Evolutionary conservation across 345 rosid species (phyloP), one percentile per base, ranked within the genome.

Genomic region (Acer negundo): DNA sequence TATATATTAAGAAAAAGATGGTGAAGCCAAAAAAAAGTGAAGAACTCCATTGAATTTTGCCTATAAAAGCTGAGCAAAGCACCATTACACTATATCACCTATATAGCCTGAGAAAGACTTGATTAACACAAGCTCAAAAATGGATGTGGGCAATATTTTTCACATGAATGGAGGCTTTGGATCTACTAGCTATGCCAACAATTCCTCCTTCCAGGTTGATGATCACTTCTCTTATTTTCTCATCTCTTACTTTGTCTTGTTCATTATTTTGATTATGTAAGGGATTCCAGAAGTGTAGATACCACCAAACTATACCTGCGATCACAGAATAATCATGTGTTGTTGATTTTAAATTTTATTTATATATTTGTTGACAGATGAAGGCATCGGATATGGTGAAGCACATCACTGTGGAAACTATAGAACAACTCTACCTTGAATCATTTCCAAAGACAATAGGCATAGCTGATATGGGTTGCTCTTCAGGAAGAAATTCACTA

Each of bases 391-490:
- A 88, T 49, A 83, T 78, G 86, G 87, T 85, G 56, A 88, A 88
- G 81, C 80, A 82, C 86, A 76, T 84, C 47, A 70, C 78, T 10
- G 38, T 80, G 72, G 86, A 86, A 61, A 75, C 87, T 8, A 24
- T 88, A 24, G 74, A 77, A 44, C 75, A 83, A 49, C 87, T 82
- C 20, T 86, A 77, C 72, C 73, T 78, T 6, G 67, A 56, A 42
- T 71, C 77, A 17, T 24, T 10, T 46, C 87, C 89, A 24, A 68
- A 77, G 62, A 88, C 85, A 66, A 63, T 88, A 7, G 84, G 84
- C 23, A 75, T 86, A 75, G 91, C 91, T 47, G 91, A 88, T 79
- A 78, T 88, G 82, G 91, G 91, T 16, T 88, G 89, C 59, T 85
- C 89, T 68, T 86, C 87, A 11, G 89, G 89, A 51, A 86, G 86